Evolutionary conservation across 768 basidiomycete genomes (phyloP).

Genomic region (Amylocystis lapponica): DNA sequence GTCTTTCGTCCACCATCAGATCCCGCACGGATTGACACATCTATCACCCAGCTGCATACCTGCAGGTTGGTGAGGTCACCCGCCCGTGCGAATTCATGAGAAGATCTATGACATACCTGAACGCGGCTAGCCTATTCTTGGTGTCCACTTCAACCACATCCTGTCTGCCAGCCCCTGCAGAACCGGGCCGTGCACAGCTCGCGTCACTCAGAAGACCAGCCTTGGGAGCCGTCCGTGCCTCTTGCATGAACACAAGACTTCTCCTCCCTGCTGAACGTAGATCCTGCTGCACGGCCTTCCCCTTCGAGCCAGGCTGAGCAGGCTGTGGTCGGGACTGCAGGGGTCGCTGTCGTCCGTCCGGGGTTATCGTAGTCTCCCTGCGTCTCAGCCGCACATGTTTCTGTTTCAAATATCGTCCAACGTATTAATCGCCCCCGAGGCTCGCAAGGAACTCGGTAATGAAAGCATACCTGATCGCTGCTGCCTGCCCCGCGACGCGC

Average conservation of each 20-base stretch:
- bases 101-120: conserved; percentile 18
- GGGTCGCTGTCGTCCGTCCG: conserved; percentile 34
- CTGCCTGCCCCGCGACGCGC: conserved; percentile 22
- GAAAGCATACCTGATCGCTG: conserved; percentile 2
- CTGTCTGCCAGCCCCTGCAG: conserved; percentile 5
- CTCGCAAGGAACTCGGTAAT: conserved; percentile 11
- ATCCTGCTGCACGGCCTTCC: conserved; percentile 14
- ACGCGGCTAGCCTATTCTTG: conserved; percentile 18
- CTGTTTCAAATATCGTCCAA: conserved; percentile 18
- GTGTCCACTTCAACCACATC: conserved; percentile 2
- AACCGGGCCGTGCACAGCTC: conserved; percentile 15
- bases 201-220: conserved; percentile 2
- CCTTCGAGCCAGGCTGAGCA: conserved; percentile 12
- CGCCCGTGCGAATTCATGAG: not conserved
- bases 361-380: conserved; percentile 42
- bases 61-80: conserved; percentile 14
- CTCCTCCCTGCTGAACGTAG: conserved; percentile 17
- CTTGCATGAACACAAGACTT: conserved; percentile 15
- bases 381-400: conserved; percentile 32
- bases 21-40: conserved; percentile 1
- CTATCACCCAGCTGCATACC: conserved; percentile 6
- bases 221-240: conserved; percentile 10
- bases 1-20: conserved; percentile 3
- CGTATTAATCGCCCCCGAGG: conserved; percentile 8
- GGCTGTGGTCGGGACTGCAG: conserved; percentile 5